Evolutionary conservation across 2,329 filamentous ascomycete genomes (phyloP).

Genomic region (Neonectria magnoliae): DNA sequence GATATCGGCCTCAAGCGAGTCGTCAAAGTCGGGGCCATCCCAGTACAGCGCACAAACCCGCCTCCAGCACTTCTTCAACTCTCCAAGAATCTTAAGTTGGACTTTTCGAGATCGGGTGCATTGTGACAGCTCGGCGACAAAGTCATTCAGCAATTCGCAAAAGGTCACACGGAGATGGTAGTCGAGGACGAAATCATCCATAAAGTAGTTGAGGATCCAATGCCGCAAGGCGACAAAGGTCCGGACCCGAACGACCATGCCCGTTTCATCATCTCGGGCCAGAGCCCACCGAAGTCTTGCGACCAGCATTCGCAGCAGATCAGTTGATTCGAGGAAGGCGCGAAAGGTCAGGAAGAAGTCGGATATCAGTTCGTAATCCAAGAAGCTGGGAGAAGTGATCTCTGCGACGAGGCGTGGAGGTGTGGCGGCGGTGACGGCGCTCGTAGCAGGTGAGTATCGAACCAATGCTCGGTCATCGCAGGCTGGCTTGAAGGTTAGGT

Average conservation of each 20-base stretch:
- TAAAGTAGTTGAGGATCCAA: constrained; percentile 98
- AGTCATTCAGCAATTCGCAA: constrained; percentile 80
- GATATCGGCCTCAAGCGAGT: constrained; percentile 68
- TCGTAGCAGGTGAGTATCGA: constrained; percentile 76
- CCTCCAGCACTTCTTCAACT: constrained; percentile 98
- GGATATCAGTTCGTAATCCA: constrained; percentile 96
- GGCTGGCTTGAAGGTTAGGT: constrained; percentile 79
- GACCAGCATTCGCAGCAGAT: constrained; percentile 85
- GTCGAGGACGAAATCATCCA: constrained; percentile 89
- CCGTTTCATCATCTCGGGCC: constrained; percentile 80
- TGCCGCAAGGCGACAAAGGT: constrained; percentile 96
- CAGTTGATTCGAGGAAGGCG: constrained; percentile 79
- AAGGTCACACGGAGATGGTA: constrained; percentile 79
- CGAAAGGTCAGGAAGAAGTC: constrained; percentile 98
- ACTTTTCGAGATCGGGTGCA: constrained; percentile 59
- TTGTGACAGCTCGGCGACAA: constrained; percentile 65
- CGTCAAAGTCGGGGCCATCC: constrained; percentile 77
- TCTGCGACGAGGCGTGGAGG: constrained; percentile 92
- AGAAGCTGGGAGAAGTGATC: constrained; percentile 93
- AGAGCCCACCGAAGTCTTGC: constrained; percentile 90
- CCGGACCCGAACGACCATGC: constrained; percentile 92
- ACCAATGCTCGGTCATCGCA: constrained; percentile 84
- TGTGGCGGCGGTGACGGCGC: constrained; percentile 87
- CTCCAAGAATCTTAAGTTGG: constrained; percentile 85
- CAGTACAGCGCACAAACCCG: constrained; percentile 90